Conservation (phyloP, 2,329 filamentous ascomycete species). For the Dendryphion nanum region DNA sequence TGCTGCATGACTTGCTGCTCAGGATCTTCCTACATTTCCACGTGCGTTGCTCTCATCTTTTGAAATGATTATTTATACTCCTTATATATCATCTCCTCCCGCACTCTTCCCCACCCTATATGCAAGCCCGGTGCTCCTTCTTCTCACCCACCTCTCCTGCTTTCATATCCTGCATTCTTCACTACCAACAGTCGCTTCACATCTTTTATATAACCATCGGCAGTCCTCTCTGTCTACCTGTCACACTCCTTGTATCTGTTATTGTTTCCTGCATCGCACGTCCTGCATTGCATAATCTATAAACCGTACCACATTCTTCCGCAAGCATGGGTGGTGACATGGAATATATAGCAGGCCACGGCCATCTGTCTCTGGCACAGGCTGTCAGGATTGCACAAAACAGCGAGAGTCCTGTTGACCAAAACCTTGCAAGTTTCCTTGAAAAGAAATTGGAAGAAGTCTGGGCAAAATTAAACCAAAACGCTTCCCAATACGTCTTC, state of each 20-base stretch:
- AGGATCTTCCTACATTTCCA: conserved; percentile 35
- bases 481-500: conserved; percentile 71
- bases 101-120: conserved; percentile 16
- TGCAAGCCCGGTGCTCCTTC: conserved; percentile 4
- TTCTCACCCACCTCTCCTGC: conserved; percentile 5
- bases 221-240: no score
- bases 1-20: conserved; percentile 34
- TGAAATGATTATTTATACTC: conserved; percentile 26
- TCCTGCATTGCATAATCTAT: no score
- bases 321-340: conserved; percentile 43
- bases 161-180: conserved; percentile 8
- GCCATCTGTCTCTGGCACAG: conserved; percentile 56
- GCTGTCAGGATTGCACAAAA: conserved; percentile 76
- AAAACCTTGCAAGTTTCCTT: conserved; percentile 62
- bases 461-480: conserved; percentile 65
- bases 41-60: conserved; percentile 34
- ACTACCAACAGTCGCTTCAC: no score
- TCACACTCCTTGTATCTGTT: conserved; percentile 8
- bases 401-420: conserved; percentile 65
- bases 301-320: no score
- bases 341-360: conserved; percentile 40
- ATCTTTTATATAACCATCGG: no score
- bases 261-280: neutral
- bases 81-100: conserved; percentile 26
- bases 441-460: conserved; percentile 58